A percentile compares a stretch with the other conserved stretches of the same genome.
phyloP scores from a whole-genome alignment of 768 basidiomycete species.

The Leucocoprinus sp. region DNA sequence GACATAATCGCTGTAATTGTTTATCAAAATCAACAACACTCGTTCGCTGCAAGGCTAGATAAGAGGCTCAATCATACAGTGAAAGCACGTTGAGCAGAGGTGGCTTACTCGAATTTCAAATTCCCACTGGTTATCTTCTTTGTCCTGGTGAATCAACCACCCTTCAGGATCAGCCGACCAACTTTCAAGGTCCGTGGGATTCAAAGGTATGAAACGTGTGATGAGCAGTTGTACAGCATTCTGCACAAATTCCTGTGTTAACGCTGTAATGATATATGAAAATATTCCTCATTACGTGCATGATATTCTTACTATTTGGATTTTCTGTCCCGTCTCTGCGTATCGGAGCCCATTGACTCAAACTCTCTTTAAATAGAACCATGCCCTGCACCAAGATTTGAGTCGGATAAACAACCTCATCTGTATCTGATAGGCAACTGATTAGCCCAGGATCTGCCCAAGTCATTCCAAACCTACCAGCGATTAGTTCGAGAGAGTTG shows the following conservation, averaged over 20 bases:
- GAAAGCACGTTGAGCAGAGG: background rate
- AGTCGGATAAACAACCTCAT: constrained; percentile 61
- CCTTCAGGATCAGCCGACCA: constrained; percentile 92
- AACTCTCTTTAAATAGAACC: constrained; percentile 78
- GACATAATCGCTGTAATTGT: constrained; percentile 63
- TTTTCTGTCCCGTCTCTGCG: constrained; percentile 55
- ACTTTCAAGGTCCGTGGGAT: constrained; percentile 68
- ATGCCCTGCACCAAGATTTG: constrained; percentile 78
- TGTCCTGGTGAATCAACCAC: constrained; percentile 87
- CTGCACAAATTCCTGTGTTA: constrained; percentile 65
- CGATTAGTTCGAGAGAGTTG: constrained; percentile 41
- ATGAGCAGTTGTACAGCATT: constrained; percentile 71
- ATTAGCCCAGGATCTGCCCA: background rate
- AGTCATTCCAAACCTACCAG: constrained; percentile 39
- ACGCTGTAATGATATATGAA: constrained; percentile 27
- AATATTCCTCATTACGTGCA: background rate
- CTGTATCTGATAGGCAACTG: constrained; percentile 40
- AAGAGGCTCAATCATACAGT: constrained; percentile 1
- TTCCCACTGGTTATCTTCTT: constrained; percentile 88
- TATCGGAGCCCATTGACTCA: constrained; percentile 67
- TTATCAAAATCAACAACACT: constrained; percentile 74
- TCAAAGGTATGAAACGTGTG: constrained; percentile 78
- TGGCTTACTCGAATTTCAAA: constrained; percentile 76
- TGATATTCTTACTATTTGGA: constrained; percentile 39
- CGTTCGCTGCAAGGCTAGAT: constrained; percentile 87